Evolutionary conservation across 1,139 yeast species (phyloP), one percentile per base, ranked within the genome.

Genomic region (Yamadazyma diddensiae): DNA sequence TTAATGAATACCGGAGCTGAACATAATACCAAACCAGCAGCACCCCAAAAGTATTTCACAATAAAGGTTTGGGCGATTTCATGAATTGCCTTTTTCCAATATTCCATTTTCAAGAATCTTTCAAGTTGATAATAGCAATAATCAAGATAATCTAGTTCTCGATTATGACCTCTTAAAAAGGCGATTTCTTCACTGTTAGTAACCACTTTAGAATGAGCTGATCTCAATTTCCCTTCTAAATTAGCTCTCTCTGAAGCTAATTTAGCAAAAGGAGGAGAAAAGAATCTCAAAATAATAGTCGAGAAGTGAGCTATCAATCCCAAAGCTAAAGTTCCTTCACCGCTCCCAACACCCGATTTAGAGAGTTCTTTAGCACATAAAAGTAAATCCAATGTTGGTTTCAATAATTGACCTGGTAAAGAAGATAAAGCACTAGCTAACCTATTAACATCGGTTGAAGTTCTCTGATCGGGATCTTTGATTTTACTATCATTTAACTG

Each of bases 21-120:
- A 62, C 97, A 90, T 33, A 90, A 68, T 1, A 82, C 78, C 41
- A 90, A 71, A 5, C 97, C 97, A 28, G 94, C 86, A 3, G 96
- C 97, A 39, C 97, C 97, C 94, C 97, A 84, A 35, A 88, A 77
- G 57, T 90, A 90, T 56, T 90, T 90, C 39, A 90, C 92, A 41
- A 87, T 80, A 51, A 88, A 90, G 36, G 77, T 85, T 54, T 82
- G 90, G 26, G 83, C 88, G 54, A 73, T 79, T 61, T 75, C 95
- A 60, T 76, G 86, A 15, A 82, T 57, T 1, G 86, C 88, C 51
- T 81, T 69, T 43, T 85, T 79, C 62, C 88, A 77, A 42, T 85
- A 74, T 49, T 86, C 94, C 59, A 81, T 73, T 50, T 84, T 79
- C 42, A 82, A 73, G 59, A 88, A 92, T 42, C 82, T 69, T 45